Base-by-base conservation (phyloP, 1,284 basidiomycete species). In the Cryptococcus sp. region DNA sequence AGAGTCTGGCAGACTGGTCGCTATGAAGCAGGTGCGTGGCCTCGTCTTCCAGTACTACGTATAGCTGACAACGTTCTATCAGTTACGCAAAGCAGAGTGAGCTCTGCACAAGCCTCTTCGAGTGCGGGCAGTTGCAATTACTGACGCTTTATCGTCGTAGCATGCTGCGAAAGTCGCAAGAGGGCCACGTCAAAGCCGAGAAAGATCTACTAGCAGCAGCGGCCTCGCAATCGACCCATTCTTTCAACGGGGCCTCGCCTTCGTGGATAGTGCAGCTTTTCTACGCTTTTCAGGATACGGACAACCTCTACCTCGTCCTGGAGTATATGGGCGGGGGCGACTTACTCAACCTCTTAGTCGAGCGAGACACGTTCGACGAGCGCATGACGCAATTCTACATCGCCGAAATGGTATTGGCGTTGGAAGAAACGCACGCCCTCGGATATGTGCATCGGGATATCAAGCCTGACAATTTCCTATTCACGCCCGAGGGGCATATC, bases 381-480 rank as follows among this genome's bases (percentile, higher is more conserved):
- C 84, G 88, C 64, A 94, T 96, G 81, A 90, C 94, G 49, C 85
- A 88, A 62, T 97, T 98, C 82, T 98, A 98, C 81, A 85, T 95
- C 55, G 91, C 93, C 58, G 94, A 97, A 88, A 98, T 98, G 94
- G 84, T 98, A 58, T 85, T 98, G n/a, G 91, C 92, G 16, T 89
- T 98, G 63, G 89, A 95, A 77, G 88, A 90, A 66, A 94, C 92
- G 72, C 95, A 98, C 80, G 87, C 87, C 72, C 87, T 92, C 66
- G 94, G 94, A 3, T 98, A 95, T 81, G 96, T 97, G 69, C 94
- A 97, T 81, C 86, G 94, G 55, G 94, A 98, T 81, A 95, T 97
- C 80, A 95, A 95, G 80, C 92, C 92, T 63, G 90, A 92, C 79
- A 97, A 97, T 79, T 97, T 97, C 81, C 83, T 97, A 51, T 95